Conservation (phyloP, 2,329 filamentous ascomycete genomes). For the Fusarium nelsonii region DNA sequence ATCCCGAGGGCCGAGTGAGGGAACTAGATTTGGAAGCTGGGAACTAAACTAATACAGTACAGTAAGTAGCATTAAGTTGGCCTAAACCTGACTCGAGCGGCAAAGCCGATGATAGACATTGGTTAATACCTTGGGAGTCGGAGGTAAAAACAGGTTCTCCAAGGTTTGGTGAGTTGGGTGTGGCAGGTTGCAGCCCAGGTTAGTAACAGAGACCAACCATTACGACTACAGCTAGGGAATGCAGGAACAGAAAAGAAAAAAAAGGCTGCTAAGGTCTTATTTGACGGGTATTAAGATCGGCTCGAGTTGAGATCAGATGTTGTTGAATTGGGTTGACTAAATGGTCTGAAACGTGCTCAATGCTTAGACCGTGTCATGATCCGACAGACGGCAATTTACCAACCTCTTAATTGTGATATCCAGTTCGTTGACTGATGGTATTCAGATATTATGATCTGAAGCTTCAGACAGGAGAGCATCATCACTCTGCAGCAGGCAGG, state of each 20-base stretch:
- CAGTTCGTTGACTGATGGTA: too few relatives aligned
- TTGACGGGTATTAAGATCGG: slow-evolving; percentile 5
- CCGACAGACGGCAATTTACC: too few relatives aligned
- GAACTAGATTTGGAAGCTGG: neutral
- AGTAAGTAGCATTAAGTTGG: neutral
- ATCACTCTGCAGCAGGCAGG: neutral
- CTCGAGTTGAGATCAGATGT: neutral
- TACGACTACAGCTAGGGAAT: neutral
- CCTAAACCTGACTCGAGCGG: slow-evolving; percentile 28
- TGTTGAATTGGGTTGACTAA: neutral
- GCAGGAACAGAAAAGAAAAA: slow-evolving; percentile 28
- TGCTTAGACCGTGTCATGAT: neutral
- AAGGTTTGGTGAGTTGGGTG: slow-evolving; percentile 2
- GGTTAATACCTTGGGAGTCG: neutral
- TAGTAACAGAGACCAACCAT: slow-evolving; percentile 16
- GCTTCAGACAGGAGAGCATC: neutral
- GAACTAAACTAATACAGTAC: too few relatives aligned
- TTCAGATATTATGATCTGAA: neutral
- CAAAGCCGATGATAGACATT: slow-evolving; percentile 16
- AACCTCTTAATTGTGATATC: neutral
- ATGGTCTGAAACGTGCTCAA: neutral
- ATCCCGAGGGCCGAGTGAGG: slow-evolving; percentile 22
- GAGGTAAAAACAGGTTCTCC: slow-evolving; percentile 17
- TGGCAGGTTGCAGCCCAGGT: too few relatives aligned
- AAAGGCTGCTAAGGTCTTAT: neutral